phyloP scores from a whole-genome alignment of 2,329 filamentous ascomycete genomes.

The Neofusicoccum sp. region DNA sequence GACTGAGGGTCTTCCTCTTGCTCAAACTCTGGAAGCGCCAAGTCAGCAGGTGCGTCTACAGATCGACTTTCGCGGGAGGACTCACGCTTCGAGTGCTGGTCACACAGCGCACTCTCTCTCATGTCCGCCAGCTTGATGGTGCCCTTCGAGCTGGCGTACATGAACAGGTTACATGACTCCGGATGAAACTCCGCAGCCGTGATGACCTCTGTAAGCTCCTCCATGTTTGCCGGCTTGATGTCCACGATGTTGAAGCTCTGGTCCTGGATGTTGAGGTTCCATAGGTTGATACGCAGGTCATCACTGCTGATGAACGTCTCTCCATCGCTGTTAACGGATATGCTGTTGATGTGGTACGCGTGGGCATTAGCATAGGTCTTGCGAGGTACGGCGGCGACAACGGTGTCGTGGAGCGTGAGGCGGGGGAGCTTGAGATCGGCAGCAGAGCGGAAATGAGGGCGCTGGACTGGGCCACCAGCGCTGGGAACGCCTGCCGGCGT shows the following conservation, averaged over 20 bases:
- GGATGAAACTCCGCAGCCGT: constrained; percentile 98
- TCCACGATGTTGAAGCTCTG: constrained; percentile 99
- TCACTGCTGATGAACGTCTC: constrained; percentile 99
- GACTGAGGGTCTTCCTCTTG: constrained; percentile 97
- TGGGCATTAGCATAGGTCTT: constrained; percentile 98
- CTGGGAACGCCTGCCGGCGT: constrained; percentile 72
- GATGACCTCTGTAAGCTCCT: constrained; percentile 97
- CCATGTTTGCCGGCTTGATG: constrained; percentile 99
- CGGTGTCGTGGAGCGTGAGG: constrained; percentile 96
- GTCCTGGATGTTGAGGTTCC: constrained; percentile 99
- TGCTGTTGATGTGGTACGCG: constrained; percentile 99
- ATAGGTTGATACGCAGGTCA: constrained; percentile 94
- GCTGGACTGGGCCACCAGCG: constrained; percentile 74
- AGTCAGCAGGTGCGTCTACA: constrained; percentile 11
- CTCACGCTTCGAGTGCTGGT: constrained; percentile 92
- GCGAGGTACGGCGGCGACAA: constrained; percentile 92
- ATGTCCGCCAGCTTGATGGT: constrained; percentile 99
- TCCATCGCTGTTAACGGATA: constrained; percentile 99
- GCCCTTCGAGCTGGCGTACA: constrained; percentile 99
- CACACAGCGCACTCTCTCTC: constrained; percentile 93
- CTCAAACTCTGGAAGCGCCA: constrained; percentile 74
- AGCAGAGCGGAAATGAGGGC: constrained; percentile 75
- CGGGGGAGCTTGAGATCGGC: constrained; percentile 88
- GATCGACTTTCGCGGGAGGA: constrained; percentile 25
- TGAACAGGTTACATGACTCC: constrained; percentile 98